Evolutionary conservation across 78 protist genomes (phyloP).

Genomic region (Guillardia theta): DNA sequence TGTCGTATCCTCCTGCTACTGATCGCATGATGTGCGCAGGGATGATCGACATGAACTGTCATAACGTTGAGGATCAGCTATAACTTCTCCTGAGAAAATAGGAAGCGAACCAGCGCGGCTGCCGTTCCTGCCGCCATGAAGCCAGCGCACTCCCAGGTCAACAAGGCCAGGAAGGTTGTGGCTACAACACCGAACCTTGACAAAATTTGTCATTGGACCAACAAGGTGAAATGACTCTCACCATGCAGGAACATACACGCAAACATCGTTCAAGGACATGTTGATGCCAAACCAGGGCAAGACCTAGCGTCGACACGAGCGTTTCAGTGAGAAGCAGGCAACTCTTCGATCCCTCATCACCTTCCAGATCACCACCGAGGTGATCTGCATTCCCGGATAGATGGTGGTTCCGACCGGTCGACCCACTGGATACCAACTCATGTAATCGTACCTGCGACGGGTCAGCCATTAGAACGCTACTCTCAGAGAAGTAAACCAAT

Average conservation of each 20-base stretch:
- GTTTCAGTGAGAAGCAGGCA: no score
- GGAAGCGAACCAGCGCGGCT: slow-evolving; percentile 44
- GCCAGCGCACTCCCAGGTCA: slow-evolving; percentile 58
- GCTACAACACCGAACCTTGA: slow-evolving; percentile 87
- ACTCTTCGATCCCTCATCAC: no score
- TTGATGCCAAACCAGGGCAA: slow-evolving; percentile 71
- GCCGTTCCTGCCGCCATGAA: slow-evolving; percentile 33
- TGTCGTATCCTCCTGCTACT: slow-evolving; percentile 97
- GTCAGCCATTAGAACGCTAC: not conserved
- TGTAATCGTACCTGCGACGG: not conserved
- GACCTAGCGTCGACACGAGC: slow-evolving; percentile 88
- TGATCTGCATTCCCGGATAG: slow-evolving; percentile 92
- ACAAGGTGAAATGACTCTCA: no score
- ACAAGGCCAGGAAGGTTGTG: slow-evolving; percentile 75
- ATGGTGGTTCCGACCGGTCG: slow-evolving; percentile 97
- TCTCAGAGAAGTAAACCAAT: not conserved
- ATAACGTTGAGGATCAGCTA: no score
- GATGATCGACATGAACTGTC: slow-evolving; percentile 40
- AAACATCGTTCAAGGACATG: slow-evolving; percentile 86
- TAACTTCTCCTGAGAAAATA: no score
- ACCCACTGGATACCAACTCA: slow-evolving; percentile 98
- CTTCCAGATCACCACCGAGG: slow-evolving; percentile 86
- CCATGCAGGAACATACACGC: slow-evolving; percentile 94
- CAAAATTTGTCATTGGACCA: no score
- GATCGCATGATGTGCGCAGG: slow-evolving; percentile 45